Conservation (phyloP, 768 basidiomycete species). For the Tricholoma furcatifolium region DNA sequence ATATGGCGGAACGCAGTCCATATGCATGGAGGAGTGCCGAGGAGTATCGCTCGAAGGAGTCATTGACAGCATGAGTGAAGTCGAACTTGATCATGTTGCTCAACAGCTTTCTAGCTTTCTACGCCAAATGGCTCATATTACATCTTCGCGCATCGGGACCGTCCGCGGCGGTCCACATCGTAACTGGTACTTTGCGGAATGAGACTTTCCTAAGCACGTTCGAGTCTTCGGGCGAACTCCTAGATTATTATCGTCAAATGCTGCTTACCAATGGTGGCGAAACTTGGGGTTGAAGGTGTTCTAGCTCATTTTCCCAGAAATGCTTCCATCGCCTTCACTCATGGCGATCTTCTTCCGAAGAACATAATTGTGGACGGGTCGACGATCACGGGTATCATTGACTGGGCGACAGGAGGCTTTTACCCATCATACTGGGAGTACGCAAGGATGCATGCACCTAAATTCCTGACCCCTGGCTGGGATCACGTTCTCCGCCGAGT, state of each 20-base stretch:
- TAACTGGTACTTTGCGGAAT: neutral
- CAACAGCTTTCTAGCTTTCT: constrained; percentile 11
- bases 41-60: constrained; percentile 25
- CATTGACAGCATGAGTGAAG: constrained; percentile 19
- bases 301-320: neutral
- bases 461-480: neutral
- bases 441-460: neutral
- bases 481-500: no score
- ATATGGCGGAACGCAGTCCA: constrained; percentile 14
- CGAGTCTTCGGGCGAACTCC: neutral
- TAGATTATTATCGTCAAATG: neutral
- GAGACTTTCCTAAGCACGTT: neutral
- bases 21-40: constrained; percentile 26
- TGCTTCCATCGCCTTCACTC: neutral
- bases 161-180: neutral
- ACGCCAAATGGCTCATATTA: neutral
- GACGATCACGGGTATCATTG: neutral
- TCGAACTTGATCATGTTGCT: constrained; percentile 22
- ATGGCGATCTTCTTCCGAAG: neutral
- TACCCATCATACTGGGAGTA: neutral
- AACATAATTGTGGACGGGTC: neutral
- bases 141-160: neutral
- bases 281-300: no score
- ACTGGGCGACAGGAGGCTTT: no score
- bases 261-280: no score